Base-by-base conservation (phyloP, 202 grass and related monocot species). In the Saccharum hybrid region DNA sequence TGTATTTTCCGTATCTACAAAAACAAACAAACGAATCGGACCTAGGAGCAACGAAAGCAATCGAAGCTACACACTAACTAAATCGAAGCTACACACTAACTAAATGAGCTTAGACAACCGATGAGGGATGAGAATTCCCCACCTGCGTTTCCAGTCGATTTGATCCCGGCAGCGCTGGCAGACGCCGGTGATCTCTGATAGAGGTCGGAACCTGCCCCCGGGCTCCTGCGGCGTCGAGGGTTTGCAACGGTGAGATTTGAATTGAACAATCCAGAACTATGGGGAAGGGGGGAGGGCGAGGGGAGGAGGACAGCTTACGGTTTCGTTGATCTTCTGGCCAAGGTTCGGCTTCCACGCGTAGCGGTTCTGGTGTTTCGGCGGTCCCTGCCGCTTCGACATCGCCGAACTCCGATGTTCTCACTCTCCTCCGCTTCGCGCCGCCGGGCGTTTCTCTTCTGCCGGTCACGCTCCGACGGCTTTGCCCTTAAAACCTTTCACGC, bases 141-240 rank as follows among this genome's bases (percentile, higher is more conserved):
- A 98, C 95, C 83, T 93, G 81, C 95, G 90, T 75, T 98, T 98
- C 95, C 95, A 98, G 83, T 98, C 95, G 83, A 98, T 98, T 68
- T 98, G 95, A 36, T 94, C 92, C 88, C 82, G 86, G 76, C 92
- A 98, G 83, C 92, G 92, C 71, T 87, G 89, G 88, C 95, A 98
- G 7, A 98, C 95, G 68, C 95, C 92, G 73, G 90, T 94, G 76
- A 98, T 94, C 67, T 91, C 90, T 12, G 95, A 75, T 39, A 88
- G 60, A 49, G 92, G 95, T 45, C 85, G 89, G 77, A 91, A 90
- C 81, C 80, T 95, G 37, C 92, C 95, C 2, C 95, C 92, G 28
- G 91, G 85, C 85, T 98, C 95, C 95, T 98, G 70, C 48, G 39
- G 40, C 42, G 22, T 67, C 70, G 14, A 81, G 42, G 63, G 48